Percentiles rank a stretch among this genome's conserved stretches.
phyloP scores from a whole-genome alignment of 805 yeast species.

The Ogataea trehaloabstinens region DNA sequence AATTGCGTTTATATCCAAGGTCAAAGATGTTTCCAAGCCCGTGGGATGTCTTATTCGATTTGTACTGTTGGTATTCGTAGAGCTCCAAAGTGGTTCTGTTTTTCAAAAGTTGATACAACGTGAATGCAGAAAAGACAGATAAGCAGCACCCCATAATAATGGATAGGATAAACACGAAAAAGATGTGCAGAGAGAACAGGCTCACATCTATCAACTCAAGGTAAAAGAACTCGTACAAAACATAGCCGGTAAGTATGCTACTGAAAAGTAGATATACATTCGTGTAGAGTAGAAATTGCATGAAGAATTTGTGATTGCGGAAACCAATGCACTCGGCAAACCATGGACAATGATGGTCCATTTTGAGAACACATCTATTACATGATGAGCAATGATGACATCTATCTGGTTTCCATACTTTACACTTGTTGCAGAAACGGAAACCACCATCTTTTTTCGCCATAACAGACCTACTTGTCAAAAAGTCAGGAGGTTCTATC shows the following conservation, averaged over 20 bases:
- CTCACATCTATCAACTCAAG: slow-evolving; percentile 23
- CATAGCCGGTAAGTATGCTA: slow-evolving; percentile 37
- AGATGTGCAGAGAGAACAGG: slow-evolving; percentile 53
- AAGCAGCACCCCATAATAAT: slow-evolving; percentile 56
- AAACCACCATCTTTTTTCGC: slow-evolving; percentile 59
- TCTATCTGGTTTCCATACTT: slow-evolving; percentile 59
- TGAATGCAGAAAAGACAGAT: slow-evolving; percentile 53
- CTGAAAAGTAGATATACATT: slow-evolving; percentile 46
- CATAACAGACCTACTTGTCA: slow-evolving; percentile 40
- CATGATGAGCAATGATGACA: slow-evolving; percentile 57
- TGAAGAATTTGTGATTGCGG: slow-evolving; percentile 72
- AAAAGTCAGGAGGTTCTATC: slow-evolving; percentile 40
- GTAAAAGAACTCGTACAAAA: slow-evolving; percentile 49
- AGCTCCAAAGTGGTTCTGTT: slow-evolving; percentile 85
- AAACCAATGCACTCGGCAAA: slow-evolving; percentile 85
- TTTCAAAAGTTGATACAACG: slow-evolving; percentile 53
- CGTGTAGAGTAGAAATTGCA: slow-evolving; percentile 65
- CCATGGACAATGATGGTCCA: slow-evolving; percentile 85
- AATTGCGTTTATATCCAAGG: slow-evolving; percentile 62
- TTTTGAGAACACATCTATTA: slow-evolving; percentile 43
- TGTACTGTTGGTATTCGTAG: slow-evolving; percentile 51
- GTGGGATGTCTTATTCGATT: slow-evolving; percentile 39
- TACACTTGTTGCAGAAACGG: slow-evolving; percentile 54
- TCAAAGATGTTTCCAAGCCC: slow-evolving; percentile 71
- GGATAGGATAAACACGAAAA: slow-evolving; percentile 58